A percentile compares a stretch with the other conserved stretches of the same genome.
phyloP scores from a whole-genome alignment of 192 early-diverging fungal genomes.

The Chytriomyces sp. region DNA sequence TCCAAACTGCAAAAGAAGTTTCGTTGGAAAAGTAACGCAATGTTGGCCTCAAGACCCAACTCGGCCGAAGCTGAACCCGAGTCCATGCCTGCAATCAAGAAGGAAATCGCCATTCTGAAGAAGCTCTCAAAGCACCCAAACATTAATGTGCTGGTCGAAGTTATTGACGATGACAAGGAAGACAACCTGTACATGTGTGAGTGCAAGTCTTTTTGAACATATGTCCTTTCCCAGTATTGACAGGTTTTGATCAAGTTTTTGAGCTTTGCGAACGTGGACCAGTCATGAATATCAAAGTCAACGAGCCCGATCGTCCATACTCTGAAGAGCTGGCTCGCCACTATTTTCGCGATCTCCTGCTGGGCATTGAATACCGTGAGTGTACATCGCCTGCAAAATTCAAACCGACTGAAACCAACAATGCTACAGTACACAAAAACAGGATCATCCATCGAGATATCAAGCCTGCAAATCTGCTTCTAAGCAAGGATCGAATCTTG shows the following conservation, averaged over 20 bases:
- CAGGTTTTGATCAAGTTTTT: constrained; percentile 51
- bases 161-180: constrained; percentile 62
- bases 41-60: background rate
- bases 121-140: constrained; percentile 66
- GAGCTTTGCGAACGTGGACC: constrained; percentile 66
- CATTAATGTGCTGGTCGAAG: constrained; percentile 64
- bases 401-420: constrained; percentile 2
- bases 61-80: constrained; percentile 18
- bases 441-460: constrained; percentile 66
- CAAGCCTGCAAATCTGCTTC: constrained; percentile 65
- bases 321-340: constrained; percentile 55
- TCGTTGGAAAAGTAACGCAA: constrained; percentile 37
- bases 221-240: background rate
- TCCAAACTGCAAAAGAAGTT: constrained; percentile 58
- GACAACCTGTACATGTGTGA: constrained; percentile 69
- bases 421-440: constrained; percentile 59
- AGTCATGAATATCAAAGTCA: constrained; percentile 55
- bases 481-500: constrained; percentile 44
- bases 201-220: constrained; percentile 5
- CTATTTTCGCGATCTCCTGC: constrained; percentile 64
- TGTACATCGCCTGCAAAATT: constrained; percentile 1
- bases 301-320: constrained; percentile 48
- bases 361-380: constrained; percentile 67
- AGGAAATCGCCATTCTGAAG: constrained; percentile 67
- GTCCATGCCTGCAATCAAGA: constrained; percentile 42